Percentiles rank a stretch among this genome's conserved stretches.
These are phyloP conservation scores for Talinum fruticosum DNA, from an alignment of 148 eudicot genomes.

Conservation along the genomic window DNA sequence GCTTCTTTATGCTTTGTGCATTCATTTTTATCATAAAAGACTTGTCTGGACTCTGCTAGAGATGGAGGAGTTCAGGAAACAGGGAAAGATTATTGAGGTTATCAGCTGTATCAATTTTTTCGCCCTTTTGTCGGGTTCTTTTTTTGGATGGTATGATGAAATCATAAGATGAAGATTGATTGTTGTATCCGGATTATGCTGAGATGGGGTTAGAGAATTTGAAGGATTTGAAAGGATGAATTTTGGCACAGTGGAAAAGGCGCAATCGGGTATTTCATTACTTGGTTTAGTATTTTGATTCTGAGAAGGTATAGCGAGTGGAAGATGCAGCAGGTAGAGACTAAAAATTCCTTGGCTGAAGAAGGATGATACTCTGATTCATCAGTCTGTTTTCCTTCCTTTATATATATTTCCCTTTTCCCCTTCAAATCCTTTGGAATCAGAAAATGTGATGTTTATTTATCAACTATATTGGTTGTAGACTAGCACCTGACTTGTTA, in stretches of 20 bases:
- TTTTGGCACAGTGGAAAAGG: too few relatives aligned
- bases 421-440: not conserved
- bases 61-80: slow-evolving; percentile 23
- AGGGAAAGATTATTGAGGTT: slow-evolving; percentile 1
- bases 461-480: slow-evolving; percentile 18
- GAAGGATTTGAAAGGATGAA: not conserved
- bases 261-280: not conserved
- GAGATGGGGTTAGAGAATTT: not conserved
- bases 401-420: not conserved
- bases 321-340: slow-evolving; percentile 27
- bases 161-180: slow-evolving; percentile 10
- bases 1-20: slow-evolving; percentile 30
- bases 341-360: slow-evolving; percentile 13
- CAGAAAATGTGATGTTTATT: slow-evolving; percentile 18
- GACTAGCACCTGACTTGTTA: slow-evolving; percentile 19
- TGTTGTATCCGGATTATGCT: not conserved
- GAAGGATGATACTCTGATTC: slow-evolving; percentile 6
- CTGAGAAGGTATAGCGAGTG: not conserved
- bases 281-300: not conserved
- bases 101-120: slow-evolving; percentile 16
- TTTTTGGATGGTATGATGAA: slow-evolving; percentile 8
- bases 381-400: slow-evolving; percentile 4
- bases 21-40: slow-evolving; percentile 36
- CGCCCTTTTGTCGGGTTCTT: not conserved
- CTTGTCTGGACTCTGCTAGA: slow-evolving; percentile 18